Evolutionary conservation across 805 yeast genomes (phyloP), one percentile per base, ranked within the genome.

Genomic region (Starmerella bombi): DNA sequence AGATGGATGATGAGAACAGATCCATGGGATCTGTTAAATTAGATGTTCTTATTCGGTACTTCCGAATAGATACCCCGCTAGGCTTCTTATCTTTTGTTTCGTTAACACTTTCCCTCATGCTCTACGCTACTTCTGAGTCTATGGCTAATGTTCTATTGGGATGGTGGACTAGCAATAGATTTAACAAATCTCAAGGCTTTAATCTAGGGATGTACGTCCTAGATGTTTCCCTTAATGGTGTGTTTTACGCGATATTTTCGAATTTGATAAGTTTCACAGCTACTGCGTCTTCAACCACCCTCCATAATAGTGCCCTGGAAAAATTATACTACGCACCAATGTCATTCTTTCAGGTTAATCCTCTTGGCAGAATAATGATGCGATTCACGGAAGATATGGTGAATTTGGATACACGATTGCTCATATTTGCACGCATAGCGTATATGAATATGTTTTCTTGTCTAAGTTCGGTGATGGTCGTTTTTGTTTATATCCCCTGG

Each of bases 341-440:
- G 85, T 59, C 76, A 0, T 84, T 72, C 56, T 68, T 82, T 61
- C 94, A 84, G 53, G 74, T 81, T 9, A 80, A 91, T 0, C 40
- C 40, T 8, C 32, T 37, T 8, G 40, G 40, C 3, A 68, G 94
- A 50, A 74, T 83, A 40, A 62, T 84, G 58, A 84, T 80, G 60
- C 67, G 94, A 49, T 82, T 83, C 58, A 82, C 93, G 3, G 80
- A 82, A 50, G 94, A 83, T 58, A 78, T 91, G 0, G 93, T 82
- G 57, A 74, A 75, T 4, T 62, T 82, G 58, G 93, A 83, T 54
- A 81, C 80, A 55, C 84, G 78, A 58, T 62, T 82, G 41, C 69
- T 74, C 41, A 37, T 33, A 5, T 46, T 43, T 31, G 39, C 37
- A 3, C 45, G 50, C 3, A 21, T 36, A 5, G 5, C 34, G 3